These are phyloP conservation scores for Neonectria faginata DNA, from an alignment of 2,329 filamentous ascomycete species.

Conservation along the genomic window DNA sequence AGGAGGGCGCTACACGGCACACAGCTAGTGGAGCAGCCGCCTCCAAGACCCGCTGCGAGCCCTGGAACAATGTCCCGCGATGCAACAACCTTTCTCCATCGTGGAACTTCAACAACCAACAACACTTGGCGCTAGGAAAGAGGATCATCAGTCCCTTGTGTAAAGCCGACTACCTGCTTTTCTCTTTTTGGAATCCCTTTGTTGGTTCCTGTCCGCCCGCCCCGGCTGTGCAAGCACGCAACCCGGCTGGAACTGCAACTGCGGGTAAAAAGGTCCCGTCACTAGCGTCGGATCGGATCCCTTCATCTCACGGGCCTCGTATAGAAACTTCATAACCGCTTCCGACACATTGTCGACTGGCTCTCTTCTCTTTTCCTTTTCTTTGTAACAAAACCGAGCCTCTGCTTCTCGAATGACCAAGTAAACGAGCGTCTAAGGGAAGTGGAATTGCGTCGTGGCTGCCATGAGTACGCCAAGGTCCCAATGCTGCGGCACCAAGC, in stretches of 20 bases:
- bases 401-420: neutral
- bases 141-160: too few species aligned
- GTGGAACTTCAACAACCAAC: too few species aligned
- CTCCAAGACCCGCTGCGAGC: neutral
- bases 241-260: too few species aligned
- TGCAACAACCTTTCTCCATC: neutral
- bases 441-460: neutral
- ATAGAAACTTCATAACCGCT: neutral
- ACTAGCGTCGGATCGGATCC: neutral
- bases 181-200: neutral
- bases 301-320: neutral
- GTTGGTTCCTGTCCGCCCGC: neutral
- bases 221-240: neutral
- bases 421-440: neutral
- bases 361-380: neutral
- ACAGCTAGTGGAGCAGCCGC: neutral
- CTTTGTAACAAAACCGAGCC: neutral
- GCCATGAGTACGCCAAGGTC: conserved; percentile 18
- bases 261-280: neutral
- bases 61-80: neutral
- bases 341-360: neutral
- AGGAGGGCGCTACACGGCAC: neutral
- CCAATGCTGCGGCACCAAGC: conserved; percentile 23
- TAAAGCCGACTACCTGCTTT: too few species aligned
- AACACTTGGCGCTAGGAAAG: too few species aligned